Conservation (phyloP, 2,329 filamentous ascomycete genomes). For the Arachnopeziza araneosa region DNA sequence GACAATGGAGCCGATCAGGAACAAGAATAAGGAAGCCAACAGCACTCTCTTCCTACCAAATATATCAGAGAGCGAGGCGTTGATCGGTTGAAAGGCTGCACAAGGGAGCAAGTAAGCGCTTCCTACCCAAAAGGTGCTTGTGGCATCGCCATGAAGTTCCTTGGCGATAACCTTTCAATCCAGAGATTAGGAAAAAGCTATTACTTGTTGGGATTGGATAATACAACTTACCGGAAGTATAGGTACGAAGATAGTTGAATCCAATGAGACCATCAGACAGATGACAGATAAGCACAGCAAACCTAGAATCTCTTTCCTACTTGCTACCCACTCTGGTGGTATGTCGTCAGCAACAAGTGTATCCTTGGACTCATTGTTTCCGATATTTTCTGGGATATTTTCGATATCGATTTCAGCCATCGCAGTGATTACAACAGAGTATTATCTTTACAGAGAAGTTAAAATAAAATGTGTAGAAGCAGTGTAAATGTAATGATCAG, state of each 20-base stretch:
- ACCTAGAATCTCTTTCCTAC: background rate
- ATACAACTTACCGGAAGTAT: background rate
- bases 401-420: background rate
- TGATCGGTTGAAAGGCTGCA: conserved; percentile 48
- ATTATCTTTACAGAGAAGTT: too few species aligned
- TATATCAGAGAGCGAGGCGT: conserved; percentile 23
- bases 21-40: conserved; percentile 18
- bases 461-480: too few species aligned
- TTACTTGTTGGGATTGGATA: background rate
- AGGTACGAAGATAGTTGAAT: background rate
- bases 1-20: conserved; percentile 27
- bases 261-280: background rate
- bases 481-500: too few species aligned
- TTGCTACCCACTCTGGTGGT: background rate
- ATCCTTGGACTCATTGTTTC: background rate
- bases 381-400: background rate
- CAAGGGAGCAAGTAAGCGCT: background rate
- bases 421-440: too few species aligned
- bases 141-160: background rate
- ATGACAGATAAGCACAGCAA: background rate
- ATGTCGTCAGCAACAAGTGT: background rate
- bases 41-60: conserved; percentile 20
- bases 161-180: background rate
- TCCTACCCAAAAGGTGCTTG: background rate
- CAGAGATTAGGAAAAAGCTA: background rate